A percentile compares a stretch with the other conserved stretches of the same genome.
Evolutionary conservation across 2,329 filamentous ascomycete species (phyloP).

Genomic region (Penicillium sp.): DNA sequence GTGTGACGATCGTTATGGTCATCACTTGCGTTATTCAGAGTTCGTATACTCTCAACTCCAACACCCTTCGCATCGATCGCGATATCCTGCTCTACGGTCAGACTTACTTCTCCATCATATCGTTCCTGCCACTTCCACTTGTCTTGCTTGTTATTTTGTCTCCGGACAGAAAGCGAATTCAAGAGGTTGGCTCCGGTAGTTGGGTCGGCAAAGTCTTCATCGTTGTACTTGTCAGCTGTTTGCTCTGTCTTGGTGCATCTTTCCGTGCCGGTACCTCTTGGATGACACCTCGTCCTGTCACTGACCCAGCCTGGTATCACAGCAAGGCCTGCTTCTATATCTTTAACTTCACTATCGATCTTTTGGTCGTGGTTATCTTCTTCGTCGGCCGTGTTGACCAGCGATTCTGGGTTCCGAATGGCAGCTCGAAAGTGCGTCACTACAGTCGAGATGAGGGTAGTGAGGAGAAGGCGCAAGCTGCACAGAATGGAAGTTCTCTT

Average conservation of each 20-base stretch:
- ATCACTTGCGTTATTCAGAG: constrained; percentile 63
- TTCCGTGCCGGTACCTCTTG: constrained; percentile 65
- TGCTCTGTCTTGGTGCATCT: constrained; percentile 66
- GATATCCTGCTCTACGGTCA: constrained; percentile 62
- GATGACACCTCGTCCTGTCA: constrained; percentile 48
- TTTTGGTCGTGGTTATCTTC: constrained; percentile 67
- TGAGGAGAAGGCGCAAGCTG: background rate
- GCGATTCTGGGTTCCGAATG: constrained; percentile 72
- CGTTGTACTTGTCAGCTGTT: constrained; percentile 55
- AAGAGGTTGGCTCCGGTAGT: constrained; percentile 65
- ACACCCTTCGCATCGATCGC: constrained; percentile 53
- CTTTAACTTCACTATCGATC: constrained; percentile 74
- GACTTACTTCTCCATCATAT: constrained; percentile 61
- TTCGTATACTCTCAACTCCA: constrained; percentile 62
- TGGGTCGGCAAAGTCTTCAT: constrained; percentile 66
- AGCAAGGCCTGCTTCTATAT: constrained; percentile 71
- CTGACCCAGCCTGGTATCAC: constrained; percentile 66
- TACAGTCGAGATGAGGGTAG: background rate
- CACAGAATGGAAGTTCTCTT: background rate
- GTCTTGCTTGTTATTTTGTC: constrained; percentile 48
- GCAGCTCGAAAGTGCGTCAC: constrained; percentile 32
- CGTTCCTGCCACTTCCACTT: constrained; percentile 65
- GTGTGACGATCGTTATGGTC: constrained; percentile 61
- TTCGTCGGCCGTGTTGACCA: constrained; percentile 67
- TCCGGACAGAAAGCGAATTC: constrained; percentile 46